Conservation (phyloP, 352 stramenopile genomes). For the Thraustochytrium sp. region DNA sequence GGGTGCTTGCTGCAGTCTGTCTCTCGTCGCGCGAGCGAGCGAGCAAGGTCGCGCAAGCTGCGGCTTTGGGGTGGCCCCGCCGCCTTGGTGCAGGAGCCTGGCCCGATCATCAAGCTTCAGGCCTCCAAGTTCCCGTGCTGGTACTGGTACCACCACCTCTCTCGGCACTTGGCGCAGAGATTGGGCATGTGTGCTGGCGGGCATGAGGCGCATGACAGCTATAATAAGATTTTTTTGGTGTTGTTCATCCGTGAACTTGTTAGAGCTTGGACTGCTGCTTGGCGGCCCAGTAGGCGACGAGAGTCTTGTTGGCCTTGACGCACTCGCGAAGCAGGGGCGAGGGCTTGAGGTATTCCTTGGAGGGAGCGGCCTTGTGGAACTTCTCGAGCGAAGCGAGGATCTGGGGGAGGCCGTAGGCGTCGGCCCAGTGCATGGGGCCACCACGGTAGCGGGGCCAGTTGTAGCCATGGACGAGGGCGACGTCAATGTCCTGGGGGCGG, state of each 20-base stretch:
- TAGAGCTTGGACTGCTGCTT: slow-evolving; percentile 43
- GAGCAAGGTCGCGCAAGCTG: no score
- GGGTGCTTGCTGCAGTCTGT: no score
- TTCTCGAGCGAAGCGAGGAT: slow-evolving; percentile 30
- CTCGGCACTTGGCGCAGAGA: no score
- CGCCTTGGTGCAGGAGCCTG: no score
- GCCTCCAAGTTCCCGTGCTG: no score
- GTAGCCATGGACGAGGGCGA: slow-evolving; percentile 43
- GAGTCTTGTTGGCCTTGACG: background rate
- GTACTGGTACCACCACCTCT: no score
- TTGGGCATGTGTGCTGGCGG: background rate
- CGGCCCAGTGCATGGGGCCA: slow-evolving; percentile 22
- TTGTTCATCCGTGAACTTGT: no score
- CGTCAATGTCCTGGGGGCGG: slow-evolving; percentile 38
- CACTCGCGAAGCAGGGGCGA: slow-evolving; percentile 21
- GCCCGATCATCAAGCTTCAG: no score
- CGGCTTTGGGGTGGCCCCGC: no score
- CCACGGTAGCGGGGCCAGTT: slow-evolving; percentile 27
- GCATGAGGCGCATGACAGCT: background rate
- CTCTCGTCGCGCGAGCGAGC: no score
- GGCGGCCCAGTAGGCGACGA: slow-evolving; percentile 4
- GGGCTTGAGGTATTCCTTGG: background rate
- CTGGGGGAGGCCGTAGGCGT: slow-evolving; percentile 17
- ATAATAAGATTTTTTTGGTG: background rate
- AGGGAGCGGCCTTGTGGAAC: background rate